These are phyloP conservation scores for Aquanectria penicillioides DNA, from an alignment of 2,329 filamentous ascomycete species.

Conservation along the genomic window DNA sequence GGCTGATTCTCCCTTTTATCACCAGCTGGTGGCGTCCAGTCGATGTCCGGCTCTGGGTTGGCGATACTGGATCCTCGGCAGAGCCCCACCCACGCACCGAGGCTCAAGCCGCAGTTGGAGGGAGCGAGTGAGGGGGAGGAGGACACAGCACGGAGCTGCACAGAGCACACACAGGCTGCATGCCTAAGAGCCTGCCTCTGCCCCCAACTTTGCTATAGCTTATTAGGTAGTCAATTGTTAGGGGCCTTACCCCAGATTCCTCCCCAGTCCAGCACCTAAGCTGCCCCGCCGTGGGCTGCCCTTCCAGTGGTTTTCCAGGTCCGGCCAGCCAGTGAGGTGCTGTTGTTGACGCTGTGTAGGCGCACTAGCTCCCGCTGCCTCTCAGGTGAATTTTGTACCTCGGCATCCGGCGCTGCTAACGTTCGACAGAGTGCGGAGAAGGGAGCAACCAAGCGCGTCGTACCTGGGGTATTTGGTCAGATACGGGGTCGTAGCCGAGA, in stretches of 20 bases:
- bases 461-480: no score
- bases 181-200: no score
- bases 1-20: no score
- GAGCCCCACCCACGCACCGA: constrained; percentile 20
- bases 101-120: no score
- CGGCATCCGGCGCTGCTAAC: constrained; percentile 32
- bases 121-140: no score
- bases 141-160: no score
- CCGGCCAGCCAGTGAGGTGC: neutral
- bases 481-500: no score
- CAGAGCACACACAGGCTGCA: no score
- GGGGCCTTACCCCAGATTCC: constrained; percentile 39
- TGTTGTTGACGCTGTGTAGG: no score
- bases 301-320: neutral
- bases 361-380: no score
- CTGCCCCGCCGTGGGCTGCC: neutral
- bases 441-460: no score
- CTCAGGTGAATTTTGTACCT: constrained; percentile 29
- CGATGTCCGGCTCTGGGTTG: neutral
- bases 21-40: neutral
- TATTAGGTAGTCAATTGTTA: constrained; percentile 18
- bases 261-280: neutral
- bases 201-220: no score
- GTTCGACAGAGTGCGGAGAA: constrained; percentile 42
- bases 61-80: constrained; percentile 13